Evolutionary conservation across 306 rosid species (phyloP).

Genomic region (Sicyos edulis): DNA sequence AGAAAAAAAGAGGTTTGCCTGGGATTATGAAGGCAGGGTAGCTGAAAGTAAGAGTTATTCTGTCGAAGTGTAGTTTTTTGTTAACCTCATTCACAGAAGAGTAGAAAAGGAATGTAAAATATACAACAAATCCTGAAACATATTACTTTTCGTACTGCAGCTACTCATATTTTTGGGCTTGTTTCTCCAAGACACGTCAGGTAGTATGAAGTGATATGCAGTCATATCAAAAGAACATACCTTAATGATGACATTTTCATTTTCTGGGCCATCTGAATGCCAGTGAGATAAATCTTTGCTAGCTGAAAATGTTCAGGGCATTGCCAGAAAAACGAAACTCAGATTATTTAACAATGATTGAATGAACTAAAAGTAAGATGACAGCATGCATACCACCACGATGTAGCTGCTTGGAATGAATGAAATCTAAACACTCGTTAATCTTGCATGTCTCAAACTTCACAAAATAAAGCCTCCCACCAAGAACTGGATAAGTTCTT

Average conservation of each 20-base stretch:
- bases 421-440: constrained; percentile 87
- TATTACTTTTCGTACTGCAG: neutral
- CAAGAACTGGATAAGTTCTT: constrained; percentile 92
- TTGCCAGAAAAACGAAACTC: constrained; percentile 6
- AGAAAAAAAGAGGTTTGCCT: no score
- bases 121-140: neutral
- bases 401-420: constrained; percentile 88
- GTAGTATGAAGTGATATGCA: neutral
- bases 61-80: neutral
- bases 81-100: neutral
- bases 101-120: neutral
- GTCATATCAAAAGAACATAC: constrained; percentile 29
- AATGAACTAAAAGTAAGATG: constrained; percentile 1
- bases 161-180: neutral
- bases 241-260: constrained; percentile 67
- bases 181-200: neutral
- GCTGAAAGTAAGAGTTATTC: neutral
- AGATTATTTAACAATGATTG: neutral
- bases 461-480: constrained; percentile 98
- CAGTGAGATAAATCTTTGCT: constrained; percentile 56
- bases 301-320: constrained; percentile 18
- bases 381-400: constrained; percentile 48
- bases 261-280: constrained; percentile 45
- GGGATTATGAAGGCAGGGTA: neutral
- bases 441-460: constrained; percentile 92